Conservation (phyloP, 2,329 filamentous ascomycete genomes). For the Cyphellophora europaea region DNA sequence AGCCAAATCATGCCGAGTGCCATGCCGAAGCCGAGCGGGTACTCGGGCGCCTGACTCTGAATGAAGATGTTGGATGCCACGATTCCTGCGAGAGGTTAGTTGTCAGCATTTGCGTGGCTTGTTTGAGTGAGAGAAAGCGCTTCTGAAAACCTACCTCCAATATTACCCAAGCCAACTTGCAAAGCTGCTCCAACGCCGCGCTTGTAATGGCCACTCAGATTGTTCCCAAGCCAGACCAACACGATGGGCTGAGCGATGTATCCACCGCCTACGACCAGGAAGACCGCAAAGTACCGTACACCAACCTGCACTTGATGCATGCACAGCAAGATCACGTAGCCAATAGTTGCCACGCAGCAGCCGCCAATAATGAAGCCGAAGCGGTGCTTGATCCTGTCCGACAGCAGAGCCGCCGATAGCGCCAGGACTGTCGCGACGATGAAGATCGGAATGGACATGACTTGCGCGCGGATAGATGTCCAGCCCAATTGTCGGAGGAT, state of each 20-base stretch:
- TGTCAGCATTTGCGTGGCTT: neutral
- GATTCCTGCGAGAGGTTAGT: too few relatives aligned
- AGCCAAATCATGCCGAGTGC: constrained; percentile 26
- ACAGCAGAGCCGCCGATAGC: constrained; percentile 21
- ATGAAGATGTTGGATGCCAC: constrained; percentile 31
- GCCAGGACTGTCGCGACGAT: constrained; percentile 22
- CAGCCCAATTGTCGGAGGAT: constrained; percentile 27
- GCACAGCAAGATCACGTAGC: constrained; percentile 25
- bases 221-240: constrained; percentile 23
- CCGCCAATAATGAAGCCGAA: constrained; percentile 28
- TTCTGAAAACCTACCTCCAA: constrained; percentile 27
- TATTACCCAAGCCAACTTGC: constrained; percentile 23
- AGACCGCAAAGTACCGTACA: constrained; percentile 22
- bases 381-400: constrained; percentile 24
- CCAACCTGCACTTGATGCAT: constrained; percentile 20
- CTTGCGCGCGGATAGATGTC: constrained; percentile 22
- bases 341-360: constrained; percentile 24
- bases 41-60: constrained; percentile 23
- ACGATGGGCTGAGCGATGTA: constrained; percentile 24
- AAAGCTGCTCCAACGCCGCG: constrained; percentile 22
- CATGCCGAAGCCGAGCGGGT: constrained; percentile 28
- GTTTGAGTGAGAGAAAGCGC: too few relatives aligned
- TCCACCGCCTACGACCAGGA: constrained; percentile 19
- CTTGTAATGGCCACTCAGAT: constrained; percentile 23
- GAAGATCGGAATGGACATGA: constrained; percentile 28